Evolutionary conservation across 768 basidiomycete species (phyloP).

Genomic region (Tephrocybe sp.): DNA sequence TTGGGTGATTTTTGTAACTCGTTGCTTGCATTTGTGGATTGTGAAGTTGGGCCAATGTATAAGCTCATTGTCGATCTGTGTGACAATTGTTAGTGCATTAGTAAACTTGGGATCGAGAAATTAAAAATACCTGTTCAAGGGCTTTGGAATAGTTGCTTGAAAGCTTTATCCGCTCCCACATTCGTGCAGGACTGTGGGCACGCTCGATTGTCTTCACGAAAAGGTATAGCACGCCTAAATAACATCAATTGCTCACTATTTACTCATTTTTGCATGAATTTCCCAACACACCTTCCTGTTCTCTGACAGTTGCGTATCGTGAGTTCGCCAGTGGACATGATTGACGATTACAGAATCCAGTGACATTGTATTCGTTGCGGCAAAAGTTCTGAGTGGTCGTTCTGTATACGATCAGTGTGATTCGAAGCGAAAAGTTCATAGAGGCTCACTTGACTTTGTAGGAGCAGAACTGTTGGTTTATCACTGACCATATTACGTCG

Average conservation of each 20-base stretch:
- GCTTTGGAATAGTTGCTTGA: constrained; percentile 95
- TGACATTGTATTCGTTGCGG: constrained; percentile 97
- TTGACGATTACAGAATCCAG: constrained; percentile 91
- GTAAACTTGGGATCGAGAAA: neutral
- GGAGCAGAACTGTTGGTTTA: constrained; percentile 94
- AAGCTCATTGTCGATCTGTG: constrained; percentile 90
- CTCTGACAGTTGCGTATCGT: constrained; percentile 96
- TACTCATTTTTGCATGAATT: neutral
- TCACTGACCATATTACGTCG: constrained; percentile 98
- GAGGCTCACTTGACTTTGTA: constrained; percentile 96
- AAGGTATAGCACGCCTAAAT: constrained; percentile 79
- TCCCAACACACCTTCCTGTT: constrained; percentile 76
- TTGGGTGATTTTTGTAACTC: constrained; percentile 98
- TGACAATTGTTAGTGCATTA: neutral
- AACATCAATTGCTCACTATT: neutral
- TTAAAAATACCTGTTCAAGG: constrained; percentile 75
- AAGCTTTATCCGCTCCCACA: constrained; percentile 96
- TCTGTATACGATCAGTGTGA: constrained; percentile 39
- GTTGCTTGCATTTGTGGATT: constrained; percentile 99
- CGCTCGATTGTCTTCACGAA: constrained; percentile 98
- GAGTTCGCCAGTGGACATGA: constrained; percentile 99
- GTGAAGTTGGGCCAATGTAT: constrained; percentile 99
- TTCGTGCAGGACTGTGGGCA: constrained; percentile 91
- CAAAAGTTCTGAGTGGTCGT: constrained; percentile 98
- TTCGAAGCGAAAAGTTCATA: neutral